Evolutionary conservation across 148 eudicot genomes (phyloP).

Genomic region (Chenopodium berlandieri): DNA sequence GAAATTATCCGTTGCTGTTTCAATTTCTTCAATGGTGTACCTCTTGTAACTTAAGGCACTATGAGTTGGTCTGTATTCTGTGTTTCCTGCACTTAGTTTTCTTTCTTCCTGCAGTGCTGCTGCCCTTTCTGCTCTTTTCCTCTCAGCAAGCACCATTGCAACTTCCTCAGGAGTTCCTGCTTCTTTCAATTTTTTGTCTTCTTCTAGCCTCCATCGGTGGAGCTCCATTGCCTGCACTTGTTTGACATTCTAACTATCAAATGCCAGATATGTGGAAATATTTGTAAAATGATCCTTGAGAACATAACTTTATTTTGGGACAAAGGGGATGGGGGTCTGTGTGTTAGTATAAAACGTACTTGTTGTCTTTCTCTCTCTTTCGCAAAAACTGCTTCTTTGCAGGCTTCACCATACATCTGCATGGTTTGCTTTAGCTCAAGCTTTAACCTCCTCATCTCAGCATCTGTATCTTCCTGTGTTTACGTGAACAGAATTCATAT

Average conservation of each 20-base stretch:
- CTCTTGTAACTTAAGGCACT: slow-evolving; percentile 44
- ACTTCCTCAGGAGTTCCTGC: slow-evolving; percentile 39
- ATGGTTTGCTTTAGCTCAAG: slow-evolving; percentile 82
- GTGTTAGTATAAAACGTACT: slow-evolving; percentile 15
- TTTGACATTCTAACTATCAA: slow-evolving; percentile 14
- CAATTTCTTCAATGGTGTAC: slow-evolving; percentile 54
- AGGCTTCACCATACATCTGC: slow-evolving; percentile 84
- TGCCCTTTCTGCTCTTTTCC: slow-evolving; percentile 29
- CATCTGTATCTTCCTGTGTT: slow-evolving; percentile 63
- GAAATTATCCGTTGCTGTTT: slow-evolving; percentile 46
- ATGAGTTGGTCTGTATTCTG: slow-evolving; percentile 19
- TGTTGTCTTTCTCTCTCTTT: slow-evolving; percentile 57
- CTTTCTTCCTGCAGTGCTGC: slow-evolving; percentile 33
- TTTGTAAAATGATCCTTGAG: background rate
- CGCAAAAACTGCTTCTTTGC: slow-evolving; percentile 85
- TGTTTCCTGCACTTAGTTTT: slow-evolving; percentile 13
- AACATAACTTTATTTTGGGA: background rate
- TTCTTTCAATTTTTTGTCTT: slow-evolving; percentile 38
- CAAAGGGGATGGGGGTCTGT: background rate
- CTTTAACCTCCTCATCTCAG: slow-evolving; percentile 84
- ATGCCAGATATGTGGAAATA: background rate
- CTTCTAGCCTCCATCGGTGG: slow-evolving; percentile 47
- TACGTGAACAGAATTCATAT: background rate
- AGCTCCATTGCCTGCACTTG: slow-evolving; percentile 57
- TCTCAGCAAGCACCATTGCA: slow-evolving; percentile 35